Evolutionary conservation across 2,329 filamentous ascomycete genomes (phyloP).

Genomic region (Aspergillus piperis): DNA sequence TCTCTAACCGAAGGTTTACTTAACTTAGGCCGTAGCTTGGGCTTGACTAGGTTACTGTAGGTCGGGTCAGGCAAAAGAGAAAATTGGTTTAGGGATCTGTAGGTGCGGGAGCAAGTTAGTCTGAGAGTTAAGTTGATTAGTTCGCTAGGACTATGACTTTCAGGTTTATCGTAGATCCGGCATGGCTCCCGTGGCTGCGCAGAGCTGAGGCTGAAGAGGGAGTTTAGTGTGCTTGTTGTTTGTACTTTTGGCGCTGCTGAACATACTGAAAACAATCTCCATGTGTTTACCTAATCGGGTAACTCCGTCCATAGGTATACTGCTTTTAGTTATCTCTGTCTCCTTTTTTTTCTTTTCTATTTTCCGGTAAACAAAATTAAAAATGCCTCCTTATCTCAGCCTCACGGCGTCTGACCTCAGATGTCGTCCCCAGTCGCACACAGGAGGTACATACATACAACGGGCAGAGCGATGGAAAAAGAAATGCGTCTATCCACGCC

Average conservation of each 20-base stretch:
- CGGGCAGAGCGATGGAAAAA: too few relatives aligned
- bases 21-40: too few relatives aligned
- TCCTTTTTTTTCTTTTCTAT: neutral
- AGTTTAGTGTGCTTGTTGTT: neutral
- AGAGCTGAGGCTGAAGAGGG: neutral
- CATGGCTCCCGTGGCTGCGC: neutral
- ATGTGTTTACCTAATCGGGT: neutral
- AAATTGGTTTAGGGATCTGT: neutral
- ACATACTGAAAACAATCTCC: too few relatives aligned
- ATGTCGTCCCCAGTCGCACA: neutral
- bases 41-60: too few relatives aligned
- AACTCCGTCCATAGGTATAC: neutral
- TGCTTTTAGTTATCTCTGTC: too few relatives aligned
- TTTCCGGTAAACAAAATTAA: neutral
- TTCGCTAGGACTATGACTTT: neutral
- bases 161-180: neutral
- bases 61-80: too few relatives aligned
- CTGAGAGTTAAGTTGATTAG: neutral
- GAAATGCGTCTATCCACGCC: too few relatives aligned
- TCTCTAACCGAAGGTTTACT: too few relatives aligned
- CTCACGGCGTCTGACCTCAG: constrained; percentile 1
- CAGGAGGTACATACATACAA: neutral
- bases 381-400: neutral
- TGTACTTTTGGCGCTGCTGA: neutral
- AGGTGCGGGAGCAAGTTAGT: neutral